Percentiles rank a stretch among this genome's conserved stretches.
phyloP scores from a whole-genome alignment of 192 early-diverging fungal species.

The Globomyces pollinis-pini region DNA sequence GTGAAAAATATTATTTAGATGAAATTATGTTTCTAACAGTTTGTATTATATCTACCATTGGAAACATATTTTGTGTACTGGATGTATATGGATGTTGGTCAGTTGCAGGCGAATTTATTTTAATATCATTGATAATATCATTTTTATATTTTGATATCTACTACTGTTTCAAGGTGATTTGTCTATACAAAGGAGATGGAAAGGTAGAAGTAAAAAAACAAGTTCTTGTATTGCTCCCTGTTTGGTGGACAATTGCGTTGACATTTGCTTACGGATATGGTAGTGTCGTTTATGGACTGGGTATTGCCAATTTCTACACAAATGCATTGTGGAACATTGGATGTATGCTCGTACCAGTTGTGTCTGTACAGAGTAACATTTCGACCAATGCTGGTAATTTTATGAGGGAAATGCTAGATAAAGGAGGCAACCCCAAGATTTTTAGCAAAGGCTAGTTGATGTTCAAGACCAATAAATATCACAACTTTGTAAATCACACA shows the following conservation, averaged over 20 bases:
- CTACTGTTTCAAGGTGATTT: background rate
- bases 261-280: background rate
- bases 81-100: background rate
- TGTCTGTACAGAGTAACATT: background rate
- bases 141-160: background rate
- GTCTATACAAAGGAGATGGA: too few species aligned
- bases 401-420: too few species aligned
- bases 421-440: too few species aligned
- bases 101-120: background rate
- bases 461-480: too few species aligned
- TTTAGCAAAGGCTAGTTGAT: too few species aligned
- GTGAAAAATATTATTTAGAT: background rate
- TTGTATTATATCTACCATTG: background rate
- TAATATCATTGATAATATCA: background rate
- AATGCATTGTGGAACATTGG: background rate
- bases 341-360: background rate
- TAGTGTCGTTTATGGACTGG: background rate
- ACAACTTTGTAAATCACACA: too few species aligned
- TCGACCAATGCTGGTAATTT: too few species aligned
- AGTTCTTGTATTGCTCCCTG: background rate
- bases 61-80: background rate
- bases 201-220: too few species aligned
- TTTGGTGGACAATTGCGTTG: background rate
- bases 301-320: background rate
- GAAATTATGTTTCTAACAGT: background rate